These are phyloP conservation scores for Neofusicoccum sp. DNA, from an alignment of 2,329 filamentous ascomycete species.

Conservation along the genomic window DNA sequence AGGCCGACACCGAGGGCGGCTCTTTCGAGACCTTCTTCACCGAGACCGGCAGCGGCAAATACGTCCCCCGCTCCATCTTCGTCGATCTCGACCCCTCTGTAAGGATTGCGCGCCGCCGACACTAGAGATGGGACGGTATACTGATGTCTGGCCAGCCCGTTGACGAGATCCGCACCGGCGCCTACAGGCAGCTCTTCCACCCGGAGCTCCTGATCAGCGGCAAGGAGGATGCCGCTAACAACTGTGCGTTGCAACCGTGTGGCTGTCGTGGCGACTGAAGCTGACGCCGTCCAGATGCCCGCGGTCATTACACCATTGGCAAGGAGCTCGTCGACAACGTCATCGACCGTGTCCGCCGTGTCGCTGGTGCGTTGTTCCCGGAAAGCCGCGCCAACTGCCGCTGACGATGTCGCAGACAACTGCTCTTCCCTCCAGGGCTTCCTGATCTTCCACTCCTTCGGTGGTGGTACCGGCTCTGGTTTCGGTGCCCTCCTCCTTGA, in stretches of 20 bases:
- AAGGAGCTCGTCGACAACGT: conserved; percentile 99
- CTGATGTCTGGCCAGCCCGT: conserved; percentile 45
- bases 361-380: conserved; percentile 55
- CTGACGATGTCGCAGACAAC: conserved; percentile 60
- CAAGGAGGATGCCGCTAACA: conserved; percentile 99
- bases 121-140: not conserved
- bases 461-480: conserved; percentile 96
- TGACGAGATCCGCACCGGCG: conserved; percentile 96
- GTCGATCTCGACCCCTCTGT: conserved; percentile 99
- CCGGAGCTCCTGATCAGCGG: conserved; percentile 99
- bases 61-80: conserved; percentile 98
- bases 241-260: conserved; percentile 44
- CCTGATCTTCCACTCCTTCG: conserved; percentile 99
- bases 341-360: conserved; percentile 93
- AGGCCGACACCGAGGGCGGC: conserved; percentile 84
- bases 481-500: conserved; percentile 99
- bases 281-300: conserved; percentile 62
- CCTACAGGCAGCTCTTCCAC: conserved; percentile 97
- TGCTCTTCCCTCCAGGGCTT: conserved; percentile 98
- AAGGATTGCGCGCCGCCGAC: not conserved
- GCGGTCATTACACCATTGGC: conserved; percentile 98
- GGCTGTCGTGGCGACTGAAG: not conserved
- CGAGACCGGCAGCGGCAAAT: conserved; percentile 98
- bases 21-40: conserved; percentile 99
- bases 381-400: not conserved